Conservation (phyloP, 192 early-diverging fungal species). For the Radiomyces spectabilis region DNA sequence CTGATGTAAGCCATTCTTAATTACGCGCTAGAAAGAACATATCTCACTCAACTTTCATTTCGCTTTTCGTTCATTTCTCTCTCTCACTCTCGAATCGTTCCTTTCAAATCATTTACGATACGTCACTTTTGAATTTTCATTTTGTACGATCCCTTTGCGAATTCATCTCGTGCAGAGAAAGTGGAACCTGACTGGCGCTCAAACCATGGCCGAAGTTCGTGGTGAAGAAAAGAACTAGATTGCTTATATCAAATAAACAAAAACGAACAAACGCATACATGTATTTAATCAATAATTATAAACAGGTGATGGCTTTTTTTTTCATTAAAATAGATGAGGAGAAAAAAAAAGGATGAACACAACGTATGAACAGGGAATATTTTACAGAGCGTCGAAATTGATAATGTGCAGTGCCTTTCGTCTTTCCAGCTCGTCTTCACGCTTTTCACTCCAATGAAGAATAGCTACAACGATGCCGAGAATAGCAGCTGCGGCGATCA, state of each 20-base stretch:
- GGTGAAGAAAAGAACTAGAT: conserved; percentile 18
- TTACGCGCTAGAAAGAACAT: neutral
- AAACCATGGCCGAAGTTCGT: conserved; percentile 26
- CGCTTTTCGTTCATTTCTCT: neutral
- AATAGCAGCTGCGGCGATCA: conserved; percentile 63
- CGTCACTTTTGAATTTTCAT: neutral
- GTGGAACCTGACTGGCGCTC: conserved; percentile 31
- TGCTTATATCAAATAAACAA: no score
- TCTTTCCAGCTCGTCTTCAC: conserved; percentile 77
- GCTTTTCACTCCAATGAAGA: conserved; percentile 72
- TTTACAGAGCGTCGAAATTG: conserved; percentile 87
- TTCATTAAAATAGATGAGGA: neutral
- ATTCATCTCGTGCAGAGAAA: conserved; percentile 14
- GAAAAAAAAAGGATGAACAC: neutral
- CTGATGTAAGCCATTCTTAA: conserved; percentile 20
- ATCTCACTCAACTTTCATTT: neutral
- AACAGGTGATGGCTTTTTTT: neutral
- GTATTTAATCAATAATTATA: neutral
- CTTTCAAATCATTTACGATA: neutral
- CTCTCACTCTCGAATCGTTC: neutral
- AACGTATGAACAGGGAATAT: no score
- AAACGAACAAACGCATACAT: no score
- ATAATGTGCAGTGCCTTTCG: conserved; percentile 73
- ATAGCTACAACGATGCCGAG: conserved; percentile 63
- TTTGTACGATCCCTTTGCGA: neutral